phyloP scores from a whole-genome alignment of 169 alveolate species.

The Eimeria sp. region DNA sequence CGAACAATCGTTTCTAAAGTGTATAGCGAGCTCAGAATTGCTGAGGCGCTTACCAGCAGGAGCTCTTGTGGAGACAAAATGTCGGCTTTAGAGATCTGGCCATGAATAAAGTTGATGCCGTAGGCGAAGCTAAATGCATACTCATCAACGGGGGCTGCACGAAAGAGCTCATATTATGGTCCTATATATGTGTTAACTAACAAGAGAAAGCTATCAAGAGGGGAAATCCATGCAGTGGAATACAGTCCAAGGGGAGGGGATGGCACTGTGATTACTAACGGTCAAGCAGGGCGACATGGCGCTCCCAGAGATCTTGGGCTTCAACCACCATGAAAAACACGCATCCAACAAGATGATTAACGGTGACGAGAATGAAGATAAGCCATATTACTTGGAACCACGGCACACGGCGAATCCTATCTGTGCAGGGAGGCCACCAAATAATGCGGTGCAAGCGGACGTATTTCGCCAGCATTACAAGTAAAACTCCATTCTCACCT shows the following conservation, averaged over 20 bases:
- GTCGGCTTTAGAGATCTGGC: slow-evolving; percentile 18
- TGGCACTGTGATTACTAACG: slow-evolving; percentile 36
- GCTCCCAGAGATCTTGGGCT: slow-evolving; percentile 64
- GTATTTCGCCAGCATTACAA: slow-evolving; percentile 49
- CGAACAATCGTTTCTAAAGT: not conserved
- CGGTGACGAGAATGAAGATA: slow-evolving; percentile 35
- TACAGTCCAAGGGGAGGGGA: not conserved
- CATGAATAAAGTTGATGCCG: slow-evolving; percentile 57
- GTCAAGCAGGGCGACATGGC: slow-evolving; percentile 53
- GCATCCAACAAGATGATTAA: slow-evolving; percentile 36
- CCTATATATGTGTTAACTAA: not conserved
- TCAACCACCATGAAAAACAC: slow-evolving; percentile 40
- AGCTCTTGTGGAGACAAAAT: slow-evolving; percentile 16
- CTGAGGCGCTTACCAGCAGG: not conserved
- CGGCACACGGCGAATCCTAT: slow-evolving; percentile 52
- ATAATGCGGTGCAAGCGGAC: slow-evolving; percentile 62
- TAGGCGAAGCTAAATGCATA: slow-evolving; percentile 48
- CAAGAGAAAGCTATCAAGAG: not conserved
- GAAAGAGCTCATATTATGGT: not conserved
- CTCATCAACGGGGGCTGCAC: slow-evolving; percentile 62
- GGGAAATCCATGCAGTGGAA: not conserved
- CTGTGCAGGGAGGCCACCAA: slow-evolving; percentile 71
- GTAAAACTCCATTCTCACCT: slow-evolving; percentile 5
- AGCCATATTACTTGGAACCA: slow-evolving; percentile 71
- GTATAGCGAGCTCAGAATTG: not conserved